Evolutionary conservation across 176 grass and related monocot genomes (phyloP), one percentile per base, ranked within the genome.

Genomic region (Panicum miliaceum): DNA sequence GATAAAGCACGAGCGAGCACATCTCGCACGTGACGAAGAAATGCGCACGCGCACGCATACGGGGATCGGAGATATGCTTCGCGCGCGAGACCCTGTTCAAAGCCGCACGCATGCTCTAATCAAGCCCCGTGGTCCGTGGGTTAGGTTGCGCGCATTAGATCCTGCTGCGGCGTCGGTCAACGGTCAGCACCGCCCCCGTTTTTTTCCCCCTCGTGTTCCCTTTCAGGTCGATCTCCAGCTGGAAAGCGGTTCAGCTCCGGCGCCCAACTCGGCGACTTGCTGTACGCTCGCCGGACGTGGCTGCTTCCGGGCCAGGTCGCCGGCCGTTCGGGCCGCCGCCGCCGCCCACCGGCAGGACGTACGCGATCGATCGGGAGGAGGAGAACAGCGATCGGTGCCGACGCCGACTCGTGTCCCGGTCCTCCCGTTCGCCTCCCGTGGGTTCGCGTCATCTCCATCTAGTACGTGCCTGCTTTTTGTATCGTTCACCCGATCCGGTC

Each of bases 1-100:
- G 29, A 1, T 19, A 25, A 58, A 59, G n/a, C 57, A 59, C 22
- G 57, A 25, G 10, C 57, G n/a, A n/a, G 57, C 26, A 20, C 37
- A 69, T 41, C 19, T 22, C 11, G 14, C 87, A 84, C 81, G 87
- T 80, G 87, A 48, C 32, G 75, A 5, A 23, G 34, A 79, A 78
- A n/a, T 1, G 45, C n/a, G 57, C 23, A 4, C 10, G 18, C 34
- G 2, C 34, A 23, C 52, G 53, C 53, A 16, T 32, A 15, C n/a
- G 52, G 4, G 18, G 18, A 11, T 32, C 1, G 20, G 12, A 10
- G 35, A 54, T 73, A 63, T 20, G 63, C 57, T 62, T 19, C 34
- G 29, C 29, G 29, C 1, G 54, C 35, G 48, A 43, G 73, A 78
- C 68, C 43, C 8, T n/a, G 43, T 56, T 71, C 73, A 75, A 53